These are phyloP conservation scores for Hygrophorus russula DNA, from an alignment of 768 basidiomycete genomes.

Conservation along the genomic window DNA sequence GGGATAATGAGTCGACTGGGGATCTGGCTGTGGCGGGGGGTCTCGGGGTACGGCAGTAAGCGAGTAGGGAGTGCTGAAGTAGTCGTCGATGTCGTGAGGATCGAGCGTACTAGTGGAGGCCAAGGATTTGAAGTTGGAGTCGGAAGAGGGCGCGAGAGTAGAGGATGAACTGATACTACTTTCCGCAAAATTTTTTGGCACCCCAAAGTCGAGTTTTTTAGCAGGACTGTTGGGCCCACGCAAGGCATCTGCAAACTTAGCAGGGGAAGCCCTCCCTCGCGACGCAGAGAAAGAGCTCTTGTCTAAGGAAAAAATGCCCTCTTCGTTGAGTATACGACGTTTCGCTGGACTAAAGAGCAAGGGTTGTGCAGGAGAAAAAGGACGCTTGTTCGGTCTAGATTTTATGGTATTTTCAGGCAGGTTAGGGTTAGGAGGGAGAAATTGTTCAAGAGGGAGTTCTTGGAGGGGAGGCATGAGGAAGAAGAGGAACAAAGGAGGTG, in stretches of 20 bases:
- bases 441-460: slow-evolving; percentile 49
- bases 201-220: slow-evolving; percentile 42
- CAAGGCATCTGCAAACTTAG: slow-evolving; percentile 15
- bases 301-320: slow-evolving; percentile 32
- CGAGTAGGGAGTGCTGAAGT: not conserved
- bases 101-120: not conserved
- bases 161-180: not conserved
- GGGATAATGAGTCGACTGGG: slow-evolving; percentile 36
- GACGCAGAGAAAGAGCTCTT: slow-evolving; percentile 22
- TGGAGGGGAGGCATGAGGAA: slow-evolving; percentile 24
- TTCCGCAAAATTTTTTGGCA: slow-evolving; percentile 15
- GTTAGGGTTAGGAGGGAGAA: slow-evolving; percentile 27
- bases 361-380: slow-evolving; percentile 43
- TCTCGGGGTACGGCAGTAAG: slow-evolving; percentile 12
- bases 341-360: slow-evolving; percentile 51
- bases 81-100: not conserved
- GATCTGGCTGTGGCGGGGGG: slow-evolving; percentile 21
- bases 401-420: slow-evolving; percentile 15
- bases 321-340: slow-evolving; percentile 50
- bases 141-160: slow-evolving; percentile 1
- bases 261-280: slow-evolving; percentile 13
- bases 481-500: not conserved
- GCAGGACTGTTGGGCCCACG: slow-evolving; percentile 31
- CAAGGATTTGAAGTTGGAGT: slow-evolving; percentile 3
- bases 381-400: slow-evolving; percentile 40